Conservation (phyloP, 306 rosid genomes). For the Glycyrrhiza uralensis region DNA sequence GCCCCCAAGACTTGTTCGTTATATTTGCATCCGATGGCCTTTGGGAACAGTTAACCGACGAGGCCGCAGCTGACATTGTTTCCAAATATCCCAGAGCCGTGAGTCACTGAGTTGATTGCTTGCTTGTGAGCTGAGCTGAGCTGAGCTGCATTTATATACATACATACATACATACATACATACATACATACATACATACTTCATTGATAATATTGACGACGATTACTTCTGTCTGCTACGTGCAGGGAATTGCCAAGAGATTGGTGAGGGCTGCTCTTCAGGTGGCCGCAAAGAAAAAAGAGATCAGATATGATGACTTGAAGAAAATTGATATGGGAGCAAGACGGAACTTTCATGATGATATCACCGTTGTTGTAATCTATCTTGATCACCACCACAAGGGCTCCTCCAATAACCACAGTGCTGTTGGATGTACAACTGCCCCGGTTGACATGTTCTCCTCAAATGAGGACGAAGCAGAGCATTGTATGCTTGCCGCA, state of each 20-base stretch:
- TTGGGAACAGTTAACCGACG: neutral
- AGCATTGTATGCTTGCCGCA: neutral
- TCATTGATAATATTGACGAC: no score
- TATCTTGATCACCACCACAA: neutral
- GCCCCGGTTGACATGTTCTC: neutral
- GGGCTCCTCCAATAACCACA: neutral
- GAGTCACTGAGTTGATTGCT: neutral
- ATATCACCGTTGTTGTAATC: neutral
- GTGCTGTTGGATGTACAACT: neutral
- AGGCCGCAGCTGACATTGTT: neutral
- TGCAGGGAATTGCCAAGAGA: neutral
- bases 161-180: no score
- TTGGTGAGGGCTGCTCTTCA: conserved; percentile 72
- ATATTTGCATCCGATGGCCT: neutral
- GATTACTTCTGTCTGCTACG: no score
- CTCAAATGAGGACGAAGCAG: neutral
- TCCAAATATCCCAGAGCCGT: neutral
- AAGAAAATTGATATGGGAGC: conserved; percentile 72
- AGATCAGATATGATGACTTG: conserved; percentile 77
- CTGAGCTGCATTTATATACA: no score
- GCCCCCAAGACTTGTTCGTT: neutral
- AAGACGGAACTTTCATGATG: conserved; percentile 75
- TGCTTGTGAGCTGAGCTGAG: no score
- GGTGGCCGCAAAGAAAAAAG: conserved; percentile 80
- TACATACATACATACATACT: no score